Conservation (phyloP, 768 basidiomycete genomes). For the Tremella yokohamensis region DNA sequence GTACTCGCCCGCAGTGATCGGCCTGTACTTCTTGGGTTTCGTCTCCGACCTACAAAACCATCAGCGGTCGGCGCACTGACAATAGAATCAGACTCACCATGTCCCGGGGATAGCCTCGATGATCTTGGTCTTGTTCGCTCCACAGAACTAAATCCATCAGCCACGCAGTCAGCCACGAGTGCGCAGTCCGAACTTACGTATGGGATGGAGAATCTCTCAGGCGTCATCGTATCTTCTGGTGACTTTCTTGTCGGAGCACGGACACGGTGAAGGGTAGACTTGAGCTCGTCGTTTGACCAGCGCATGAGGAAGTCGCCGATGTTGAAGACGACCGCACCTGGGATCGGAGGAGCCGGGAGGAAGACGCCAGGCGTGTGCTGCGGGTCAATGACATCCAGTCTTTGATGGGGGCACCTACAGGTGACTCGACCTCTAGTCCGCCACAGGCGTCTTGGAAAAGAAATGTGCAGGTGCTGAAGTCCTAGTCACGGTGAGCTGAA, state of each 20-base stretch:
- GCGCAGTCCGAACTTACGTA: conserved; percentile 46
- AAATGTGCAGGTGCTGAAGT: conserved; percentile 61
- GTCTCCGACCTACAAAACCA: conserved; percentile 49
- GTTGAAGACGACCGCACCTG: conserved; percentile 39
- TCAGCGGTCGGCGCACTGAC: no score
- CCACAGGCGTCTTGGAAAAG: conserved; percentile 63
- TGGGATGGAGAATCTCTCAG: conserved; percentile 62
- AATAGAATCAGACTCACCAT: conserved; percentile 33
- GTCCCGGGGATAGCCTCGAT: conserved; percentile 58
- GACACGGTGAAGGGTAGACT: conserved; percentile 48
- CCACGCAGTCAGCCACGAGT: neutral
- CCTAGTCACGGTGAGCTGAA: conserved; percentile 28
- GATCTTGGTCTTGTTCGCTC: conserved; percentile 52
- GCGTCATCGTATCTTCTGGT: conserved; percentile 52
- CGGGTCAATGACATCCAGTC: neutral
- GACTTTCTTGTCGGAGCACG: conserved; percentile 22
- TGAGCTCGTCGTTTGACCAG: conserved; percentile 46
- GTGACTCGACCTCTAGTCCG: conserved; percentile 64
- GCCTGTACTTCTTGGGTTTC: conserved; percentile 57
- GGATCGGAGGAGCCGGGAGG: conserved; percentile 47
- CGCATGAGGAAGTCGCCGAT: conserved; percentile 39
- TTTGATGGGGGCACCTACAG: conserved; percentile 50
- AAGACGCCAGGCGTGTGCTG: conserved; percentile 50
- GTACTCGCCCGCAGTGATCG: conserved; percentile 35
- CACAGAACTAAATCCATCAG: conserved; percentile 31